Percentiles rank a stretch among this genome's conserved stretches.
Evolutionary conservation across 768 basidiomycete species (phyloP).

Genomic region (Omphalotus guepiniiformis): DNA sequence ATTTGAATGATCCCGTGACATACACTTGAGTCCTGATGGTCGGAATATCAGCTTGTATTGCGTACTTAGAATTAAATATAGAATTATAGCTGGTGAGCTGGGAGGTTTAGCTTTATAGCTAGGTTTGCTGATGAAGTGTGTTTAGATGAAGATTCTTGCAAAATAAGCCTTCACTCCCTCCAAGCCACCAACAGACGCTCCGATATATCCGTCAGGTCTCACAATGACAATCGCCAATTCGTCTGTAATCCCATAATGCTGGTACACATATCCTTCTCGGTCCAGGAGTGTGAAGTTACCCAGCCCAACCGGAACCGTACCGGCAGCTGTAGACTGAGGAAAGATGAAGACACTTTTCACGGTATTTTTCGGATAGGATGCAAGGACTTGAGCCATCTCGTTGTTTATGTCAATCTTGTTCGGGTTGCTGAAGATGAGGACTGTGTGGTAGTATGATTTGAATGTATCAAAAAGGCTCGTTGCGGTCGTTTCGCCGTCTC

Average conservation of each 20-base stretch:
- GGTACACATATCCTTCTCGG: constrained; percentile 32
- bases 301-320: constrained; percentile 2
- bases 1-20: too few species aligned
- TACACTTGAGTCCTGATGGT: too few species aligned
- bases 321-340: constrained; percentile 12
- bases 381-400: constrained; percentile 10
- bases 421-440: constrained; percentile 33
- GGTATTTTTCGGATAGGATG: constrained; percentile 20
- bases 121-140: too few species aligned
- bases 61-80: too few species aligned
- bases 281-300: constrained; percentile 33
- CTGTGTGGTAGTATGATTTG: constrained; percentile 31
- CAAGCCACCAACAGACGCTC: constrained; percentile 31
- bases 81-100: too few species aligned
- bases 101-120: too few species aligned
- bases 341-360: constrained; percentile 25
- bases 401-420: constrained; percentile 12
- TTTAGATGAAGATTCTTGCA: constrained; percentile 21
- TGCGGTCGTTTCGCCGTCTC: constrained; percentile 12
- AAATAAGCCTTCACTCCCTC: constrained; percentile 32
- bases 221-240: constrained; percentile 30
- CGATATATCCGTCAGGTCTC: constrained; percentile 43
- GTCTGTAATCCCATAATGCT: constrained; percentile 27
- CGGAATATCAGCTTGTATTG: too few species aligned
- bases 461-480: constrained; percentile 33